A percentile compares a stretch with the other conserved stretches of the same genome.
Conservation (phyloP, 2,329 filamentous ascomycete species). For the Penicillium sp. region DNA sequence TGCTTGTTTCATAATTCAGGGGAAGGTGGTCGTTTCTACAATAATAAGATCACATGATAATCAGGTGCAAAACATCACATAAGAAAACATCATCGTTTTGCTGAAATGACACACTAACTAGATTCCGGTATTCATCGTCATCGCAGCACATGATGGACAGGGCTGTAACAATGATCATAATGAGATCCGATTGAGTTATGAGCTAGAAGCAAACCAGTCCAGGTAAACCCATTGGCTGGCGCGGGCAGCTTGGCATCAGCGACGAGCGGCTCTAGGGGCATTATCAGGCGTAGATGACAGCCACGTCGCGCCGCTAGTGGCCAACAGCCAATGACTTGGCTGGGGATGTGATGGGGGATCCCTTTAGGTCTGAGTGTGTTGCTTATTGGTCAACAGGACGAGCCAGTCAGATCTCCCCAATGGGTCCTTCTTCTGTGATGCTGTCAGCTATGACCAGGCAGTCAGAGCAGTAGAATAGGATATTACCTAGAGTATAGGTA, state of each 20-base stretch:
- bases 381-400: slow-evolving; percentile 14
- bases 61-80: neutral
- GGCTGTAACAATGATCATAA: neutral
- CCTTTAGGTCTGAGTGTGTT: slow-evolving; percentile 2
- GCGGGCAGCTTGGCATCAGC: slow-evolving; percentile 16
- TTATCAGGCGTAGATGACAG: slow-evolving; percentile 19
- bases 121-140: neutral
- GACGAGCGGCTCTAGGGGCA: slow-evolving; percentile 22
- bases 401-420: slow-evolving; percentile 5
- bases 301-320: slow-evolving; percentile 13
- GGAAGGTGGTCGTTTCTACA: neutral
- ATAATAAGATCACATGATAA: neutral
- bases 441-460: neutral
- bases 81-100: neutral
- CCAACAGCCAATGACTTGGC: slow-evolving; percentile 17
- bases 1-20: neutral
- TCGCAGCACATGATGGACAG: neutral
- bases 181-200: neutral
- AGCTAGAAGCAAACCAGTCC: neutral
- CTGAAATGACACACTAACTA: neutral
- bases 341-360: slow-evolving; percentile 21
- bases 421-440: neutral
- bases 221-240: slow-evolving; percentile 13
- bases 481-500: neutral
- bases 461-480: neutral